Percentiles rank a stretch among this genome's conserved stretches.
Conservation (phyloP, 208 protist species). For the Leishmania mexicana region DNA sequence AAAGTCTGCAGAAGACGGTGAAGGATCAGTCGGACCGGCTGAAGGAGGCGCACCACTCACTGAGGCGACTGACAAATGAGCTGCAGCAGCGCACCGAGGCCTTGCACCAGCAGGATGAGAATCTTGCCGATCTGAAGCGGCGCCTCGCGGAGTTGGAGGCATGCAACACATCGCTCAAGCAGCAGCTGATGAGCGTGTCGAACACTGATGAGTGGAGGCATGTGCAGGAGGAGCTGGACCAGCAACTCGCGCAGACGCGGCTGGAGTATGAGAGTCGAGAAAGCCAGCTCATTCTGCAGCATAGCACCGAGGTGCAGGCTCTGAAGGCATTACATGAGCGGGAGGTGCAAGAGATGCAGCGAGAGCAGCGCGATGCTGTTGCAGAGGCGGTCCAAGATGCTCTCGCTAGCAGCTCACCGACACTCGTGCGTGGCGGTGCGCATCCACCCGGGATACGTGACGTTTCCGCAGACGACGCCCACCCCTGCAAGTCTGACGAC, state of each 20-base stretch:
- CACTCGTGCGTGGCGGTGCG: not conserved
- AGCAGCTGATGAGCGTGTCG: conserved; percentile 32
- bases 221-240: conserved; percentile 55
- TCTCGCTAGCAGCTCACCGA: not conserved
- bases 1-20: conserved; percentile 21
- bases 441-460: not conserved
- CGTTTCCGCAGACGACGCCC: not conserved
- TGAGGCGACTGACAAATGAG: conserved; percentile 28
- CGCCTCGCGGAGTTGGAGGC: conserved; percentile 39
- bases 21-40: conserved; percentile 45
- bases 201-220: conserved; percentile 69
- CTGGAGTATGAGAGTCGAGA: conserved; percentile 58
- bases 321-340: conserved; percentile 52
- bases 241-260: conserved; percentile 42
- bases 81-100: conserved; percentile 43
- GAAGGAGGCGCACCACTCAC: conserved; percentile 38
- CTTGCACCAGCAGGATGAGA: conserved; percentile 45
- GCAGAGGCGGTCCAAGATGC: conserved; percentile 29
- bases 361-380: conserved; percentile 41
- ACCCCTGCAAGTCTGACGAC: not conserved
- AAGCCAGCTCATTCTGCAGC: conserved; percentile 52
- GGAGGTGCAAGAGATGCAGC: conserved; percentile 47
- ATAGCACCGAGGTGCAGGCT: conserved; percentile 69
- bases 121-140: conserved; percentile 40
- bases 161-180: conserved; percentile 23